Conservation (phyloP, 2,329 filamentous ascomycete species). For the Colletotrichum phormii region DNA sequence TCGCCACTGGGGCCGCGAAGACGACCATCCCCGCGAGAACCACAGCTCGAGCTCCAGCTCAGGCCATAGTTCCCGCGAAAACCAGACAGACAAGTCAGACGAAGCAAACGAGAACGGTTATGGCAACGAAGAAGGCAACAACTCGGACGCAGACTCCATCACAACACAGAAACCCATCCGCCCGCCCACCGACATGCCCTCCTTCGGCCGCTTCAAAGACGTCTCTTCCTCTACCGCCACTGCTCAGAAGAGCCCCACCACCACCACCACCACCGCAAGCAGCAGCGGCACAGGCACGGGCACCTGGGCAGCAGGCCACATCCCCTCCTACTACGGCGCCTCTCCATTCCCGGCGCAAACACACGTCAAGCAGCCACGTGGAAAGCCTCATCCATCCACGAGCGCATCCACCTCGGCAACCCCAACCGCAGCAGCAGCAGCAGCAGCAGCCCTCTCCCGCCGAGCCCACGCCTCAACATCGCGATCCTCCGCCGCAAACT, state of each 20-base stretch:
- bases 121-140: not conserved
- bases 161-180: not conserved
- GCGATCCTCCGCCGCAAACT: not conserved
- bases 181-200: not conserved
- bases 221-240: not conserved
- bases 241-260: too few species aligned
- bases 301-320: not conserved
- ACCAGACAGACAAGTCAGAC: not conserved
- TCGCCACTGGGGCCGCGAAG: slow-evolving; percentile 4
- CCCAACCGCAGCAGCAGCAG: too few species aligned
- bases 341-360: not conserved
- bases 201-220: not conserved
- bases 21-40: not conserved
- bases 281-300: not conserved
- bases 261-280: not conserved
- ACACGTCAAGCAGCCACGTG: not conserved
- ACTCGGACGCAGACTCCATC: not conserved
- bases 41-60: too few species aligned
- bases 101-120: too few species aligned
- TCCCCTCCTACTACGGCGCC: slow-evolving; percentile 28
- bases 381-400: too few species aligned
- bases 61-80: not conserved
- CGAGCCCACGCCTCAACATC: not conserved
- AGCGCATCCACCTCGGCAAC: too few species aligned
- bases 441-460: not conserved